phyloP scores from a whole-genome alignment of 2,329 filamentous ascomycete genomes.

The Cladobotryum protrusum region DNA sequence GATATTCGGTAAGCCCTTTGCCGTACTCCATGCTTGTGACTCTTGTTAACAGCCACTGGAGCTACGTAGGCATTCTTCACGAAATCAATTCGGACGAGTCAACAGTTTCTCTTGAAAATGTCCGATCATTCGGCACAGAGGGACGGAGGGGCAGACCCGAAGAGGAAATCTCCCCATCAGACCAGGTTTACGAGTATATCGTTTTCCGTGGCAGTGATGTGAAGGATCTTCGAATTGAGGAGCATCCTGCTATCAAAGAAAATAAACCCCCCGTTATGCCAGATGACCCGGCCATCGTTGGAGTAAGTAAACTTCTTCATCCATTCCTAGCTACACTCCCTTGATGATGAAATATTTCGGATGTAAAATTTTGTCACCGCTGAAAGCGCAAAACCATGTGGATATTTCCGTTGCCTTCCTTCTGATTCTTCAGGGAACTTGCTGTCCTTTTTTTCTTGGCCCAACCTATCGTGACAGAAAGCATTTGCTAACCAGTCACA shows the following conservation, averaged over 20 bases:
- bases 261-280: slow-evolving; percentile 72
- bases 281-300: slow-evolving; percentile 92
- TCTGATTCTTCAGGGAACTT: slow-evolving; percentile 58
- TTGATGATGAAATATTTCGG: slow-evolving; percentile 92
- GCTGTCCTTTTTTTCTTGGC: not conserved
- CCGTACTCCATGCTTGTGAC: slow-evolving; percentile 9
- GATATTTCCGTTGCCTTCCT: slow-evolving; percentile 99
- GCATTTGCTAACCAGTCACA: slow-evolving; percentile 18
- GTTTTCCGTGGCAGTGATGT: slow-evolving; percentile 98
- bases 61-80: slow-evolving; percentile 92
- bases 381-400: slow-evolving; percentile 94
- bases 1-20: slow-evolving; percentile 73
- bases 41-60: slow-evolving; percentile 39
- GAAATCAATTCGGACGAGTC: slow-evolving; percentile 97
- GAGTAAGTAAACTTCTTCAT: slow-evolving; percentile 60
- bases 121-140: slow-evolving; percentile 90
- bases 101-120: slow-evolving; percentile 94
- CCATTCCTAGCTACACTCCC: slow-evolving; percentile 22
- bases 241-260: slow-evolving; percentile 68
- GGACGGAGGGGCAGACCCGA: slow-evolving; percentile 72
- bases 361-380: slow-evolving; percentile 83
- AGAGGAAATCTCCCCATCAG: slow-evolving; percentile 77
- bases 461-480: not conserved
- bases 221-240: slow-evolving; percentile 92
- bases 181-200: slow-evolving; percentile 95